Percentiles rank a stretch among this genome's conserved stretches.
Evolutionary conservation across 208 protist species (phyloP).

Genomic region (Leptomonas pyrrhocoris): DNA sequence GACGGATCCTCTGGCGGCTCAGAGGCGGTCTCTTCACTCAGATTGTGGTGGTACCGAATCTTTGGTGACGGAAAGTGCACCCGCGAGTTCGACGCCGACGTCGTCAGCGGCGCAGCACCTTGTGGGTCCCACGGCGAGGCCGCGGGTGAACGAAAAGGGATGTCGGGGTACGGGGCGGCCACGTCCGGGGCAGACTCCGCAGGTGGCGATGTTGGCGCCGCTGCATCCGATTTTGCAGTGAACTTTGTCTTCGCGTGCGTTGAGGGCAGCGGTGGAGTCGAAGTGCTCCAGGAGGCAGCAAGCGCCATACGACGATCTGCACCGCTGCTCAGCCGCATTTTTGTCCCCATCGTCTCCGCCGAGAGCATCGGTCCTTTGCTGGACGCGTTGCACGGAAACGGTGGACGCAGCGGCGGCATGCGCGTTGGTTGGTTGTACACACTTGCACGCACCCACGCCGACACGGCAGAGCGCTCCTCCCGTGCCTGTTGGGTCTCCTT

Average conservation of each 20-base stretch:
- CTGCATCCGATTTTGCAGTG: not conserved
- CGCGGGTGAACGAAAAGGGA: not conserved
- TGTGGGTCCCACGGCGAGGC: not conserved
- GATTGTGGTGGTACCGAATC: constrained; percentile 18
- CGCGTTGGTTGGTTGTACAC: constrained; percentile 44
- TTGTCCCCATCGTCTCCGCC: constrained; percentile 20
- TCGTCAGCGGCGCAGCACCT: not conserved
- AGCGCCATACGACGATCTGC: constrained; percentile 1
- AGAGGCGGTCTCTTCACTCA: not conserved
- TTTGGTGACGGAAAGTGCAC: constrained; percentile 31
- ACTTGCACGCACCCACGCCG: constrained; percentile 38
- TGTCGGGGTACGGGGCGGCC: constrained; percentile 6
- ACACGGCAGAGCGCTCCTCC: constrained; percentile 34
- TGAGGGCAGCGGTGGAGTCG: not conserved
- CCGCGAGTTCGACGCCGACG: constrained; percentile 1
- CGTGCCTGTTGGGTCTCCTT: constrained; percentile 25
- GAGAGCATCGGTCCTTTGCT: constrained; percentile 33
- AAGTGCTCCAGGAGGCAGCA: not conserved
- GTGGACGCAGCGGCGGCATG: constrained; percentile 42
- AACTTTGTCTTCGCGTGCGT: no score
- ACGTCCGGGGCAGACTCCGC: not conserved
- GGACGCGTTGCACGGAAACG: constrained; percentile 20
- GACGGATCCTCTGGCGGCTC: not conserved
- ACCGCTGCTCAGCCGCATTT: constrained; percentile 19
- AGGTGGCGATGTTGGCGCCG: not conserved